Conservation (phyloP, 148 eudicot species). For the Persicaria tinctoria region DNA sequence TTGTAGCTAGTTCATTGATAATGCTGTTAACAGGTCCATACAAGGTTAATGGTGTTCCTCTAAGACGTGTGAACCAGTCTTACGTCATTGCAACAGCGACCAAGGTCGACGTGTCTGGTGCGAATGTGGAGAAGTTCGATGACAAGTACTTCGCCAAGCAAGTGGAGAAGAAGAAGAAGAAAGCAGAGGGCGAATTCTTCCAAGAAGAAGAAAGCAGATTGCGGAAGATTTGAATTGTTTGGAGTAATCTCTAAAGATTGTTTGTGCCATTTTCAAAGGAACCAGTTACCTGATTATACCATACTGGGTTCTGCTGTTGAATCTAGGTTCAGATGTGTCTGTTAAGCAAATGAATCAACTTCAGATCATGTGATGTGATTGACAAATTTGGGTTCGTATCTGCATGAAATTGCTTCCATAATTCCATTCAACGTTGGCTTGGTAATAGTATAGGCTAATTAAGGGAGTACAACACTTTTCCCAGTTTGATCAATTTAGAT, state of each 20-base stretch:
- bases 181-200: conserved; percentile 45
- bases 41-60: conserved; percentile 48
- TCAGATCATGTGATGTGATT: too few relatives aligned
- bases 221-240: background rate
- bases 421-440: too few relatives aligned
- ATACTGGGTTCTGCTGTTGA: too few relatives aligned
- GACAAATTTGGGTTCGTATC: too few relatives aligned
- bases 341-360: too few relatives aligned
- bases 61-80: conserved; percentile 49
- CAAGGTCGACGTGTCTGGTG: conserved; percentile 43
- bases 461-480: too few relatives aligned
- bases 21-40: conserved; percentile 33
- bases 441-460: too few relatives aligned
- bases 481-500: too few relatives aligned
- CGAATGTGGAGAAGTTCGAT: conserved; percentile 33
- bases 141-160: conserved; percentile 43
- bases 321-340: too few relatives aligned
- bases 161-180: conserved; percentile 37
- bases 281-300: too few relatives aligned
- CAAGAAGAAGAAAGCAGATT: conserved; percentile 41
- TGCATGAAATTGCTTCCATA: too few relatives aligned
- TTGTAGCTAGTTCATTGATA: background rate
- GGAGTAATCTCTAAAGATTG: background rate
- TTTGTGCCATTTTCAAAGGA: background rate
- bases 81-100: conserved; percentile 50